Base-by-base conservation (phyloP, 805 yeast species). In the Jamesozyma lodderae region DNA sequence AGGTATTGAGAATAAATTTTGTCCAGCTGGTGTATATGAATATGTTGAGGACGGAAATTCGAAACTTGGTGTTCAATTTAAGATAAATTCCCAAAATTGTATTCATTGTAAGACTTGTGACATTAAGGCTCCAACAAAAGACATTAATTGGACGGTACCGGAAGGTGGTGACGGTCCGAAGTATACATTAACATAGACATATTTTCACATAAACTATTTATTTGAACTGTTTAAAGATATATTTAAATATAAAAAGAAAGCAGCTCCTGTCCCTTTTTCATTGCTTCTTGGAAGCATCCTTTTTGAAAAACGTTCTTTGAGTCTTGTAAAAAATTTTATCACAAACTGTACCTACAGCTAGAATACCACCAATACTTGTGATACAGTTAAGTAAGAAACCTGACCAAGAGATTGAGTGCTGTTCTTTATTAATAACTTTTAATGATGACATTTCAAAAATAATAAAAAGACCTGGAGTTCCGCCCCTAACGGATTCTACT, bases 121-220 rank as follows among this genome's bases (percentile, higher is more conserved):
- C 63, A 92, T 92, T 60, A 92, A 92, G 63, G 94, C 81, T 8
- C 98, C 98, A 6, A 71, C 85, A 1, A 96, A 90, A 63, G 96
- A 88, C 56, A 92, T 92, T 45, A 72, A 75, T 56, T 92, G 98
- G 98, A 75, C 79, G 10, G 95, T 86, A n/a, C 98, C 98, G 6
- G 97, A 92, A 67, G 97, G 98, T 44, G 96, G 97, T 22, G 98
- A 83, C 60, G 98, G 98, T 11, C 98, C 98, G 41, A 92, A 92
- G 62, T 92, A 92, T 60, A 79, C 80, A 3, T 17, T 31, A 14
- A 44, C 44, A 20, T 44, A 35, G 33, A 13, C 4, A 92, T 60
- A 79, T 80, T 4, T 17, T 31, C 11, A 44, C 44, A 20, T 44
- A 35, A 28, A 13, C 4, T 36, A 38, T 38, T 38, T 39, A 41